Evolutionary conservation across 306 rosid genomes (phyloP), one percentile per base, ranked within the genome.

Genomic region (Neltuma alba): DNA sequence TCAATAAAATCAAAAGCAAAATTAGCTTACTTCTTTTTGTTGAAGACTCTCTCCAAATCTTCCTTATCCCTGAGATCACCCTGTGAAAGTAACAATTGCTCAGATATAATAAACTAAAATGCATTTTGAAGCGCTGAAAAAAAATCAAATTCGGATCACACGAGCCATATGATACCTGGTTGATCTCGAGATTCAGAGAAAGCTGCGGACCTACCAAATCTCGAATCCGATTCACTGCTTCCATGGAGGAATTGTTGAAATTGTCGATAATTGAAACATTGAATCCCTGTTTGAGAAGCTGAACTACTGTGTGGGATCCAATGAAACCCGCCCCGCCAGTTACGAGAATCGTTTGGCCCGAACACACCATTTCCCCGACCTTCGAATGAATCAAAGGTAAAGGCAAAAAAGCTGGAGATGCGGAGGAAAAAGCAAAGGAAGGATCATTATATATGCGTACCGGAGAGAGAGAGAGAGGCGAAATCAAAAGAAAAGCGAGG

Each of bases 281-380:
- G 75, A 91, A 92, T 0, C 96, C 96, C 20, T 83, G 85, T 1
- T 83, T 76, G 37, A 92, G 94, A 13, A 92, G 96, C 88, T 91
- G 91, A 72, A 91, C 85, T 76, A 81, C 92, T 9, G 97, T 92
- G 87, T 92, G 97, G 48, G 87, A 88, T 31, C 93, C 96, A 15
- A 92, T 91, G 86, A 91, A 92, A 0, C 97, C 94, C 1, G 97
- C 96, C 13, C 96, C 94, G 8, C 96, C 96, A 6, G 97, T 92
- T 38, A 92, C 93, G 20, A 92, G 86, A 67, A 92, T 84, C 45
- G 74, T 83, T 79, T 83, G 86, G 71, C 76, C 88, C 45, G 75
- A 28, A 3, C 63, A 83, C 48, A 78, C 85, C 85, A 84, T 89
- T 86, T 52, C 18, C 34, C 7, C 7, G 21, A 33, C 28, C 33